Evolutionary conservation across 202 grass and related monocot genomes (phyloP), one percentile per base, ranked within the genome.

Genomic region (Tripidium arundinaceum): DNA sequence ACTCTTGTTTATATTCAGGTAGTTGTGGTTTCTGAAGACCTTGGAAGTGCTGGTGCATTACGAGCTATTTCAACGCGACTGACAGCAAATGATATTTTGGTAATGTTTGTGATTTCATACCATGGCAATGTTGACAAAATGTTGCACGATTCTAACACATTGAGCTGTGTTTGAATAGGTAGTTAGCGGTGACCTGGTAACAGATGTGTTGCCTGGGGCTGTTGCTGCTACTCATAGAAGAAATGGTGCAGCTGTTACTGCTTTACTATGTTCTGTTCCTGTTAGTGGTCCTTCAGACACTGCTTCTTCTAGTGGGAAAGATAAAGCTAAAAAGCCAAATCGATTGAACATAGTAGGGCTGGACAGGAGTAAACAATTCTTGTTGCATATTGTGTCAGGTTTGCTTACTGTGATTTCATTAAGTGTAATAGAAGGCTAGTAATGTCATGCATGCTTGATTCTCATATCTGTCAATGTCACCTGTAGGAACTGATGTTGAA

Each of bases 181-280:
- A 80, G 54, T 98, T 65, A 98, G 90, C 13, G 90, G 96, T 29
- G 96, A 98, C 74, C 82, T 98, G 36, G 96, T 98, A 72, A 93
- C 92, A 50, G 96, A 99, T 85, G 90, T 99, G 36, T 78, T 88
- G 65, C 96, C 92, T 75, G 96, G 96, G 38, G 88, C 92, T 69
- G 82, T 98, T 55, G 92, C 96, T 78, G 88, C 92, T 70, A 95
- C 96, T 78, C 96, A 98, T 68, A 94, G 96, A 86, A 95, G 85
- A 81, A 91, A 95, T 77, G 88, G 96, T 78, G 96, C 96, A 60
- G 90, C 81, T 83, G 90, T 95, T 83, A 95, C 96, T 80, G 83
- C 96, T 64, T 84, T 98, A 73, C 76, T 93, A 50, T 98, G 96
- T 84, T 81, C 79, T 58, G 72, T 92, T 83, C 96, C 92, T 86